Conservation (phyloP, 2,329 filamentous ascomycete genomes). For the Biscogniauxia sp. region DNA sequence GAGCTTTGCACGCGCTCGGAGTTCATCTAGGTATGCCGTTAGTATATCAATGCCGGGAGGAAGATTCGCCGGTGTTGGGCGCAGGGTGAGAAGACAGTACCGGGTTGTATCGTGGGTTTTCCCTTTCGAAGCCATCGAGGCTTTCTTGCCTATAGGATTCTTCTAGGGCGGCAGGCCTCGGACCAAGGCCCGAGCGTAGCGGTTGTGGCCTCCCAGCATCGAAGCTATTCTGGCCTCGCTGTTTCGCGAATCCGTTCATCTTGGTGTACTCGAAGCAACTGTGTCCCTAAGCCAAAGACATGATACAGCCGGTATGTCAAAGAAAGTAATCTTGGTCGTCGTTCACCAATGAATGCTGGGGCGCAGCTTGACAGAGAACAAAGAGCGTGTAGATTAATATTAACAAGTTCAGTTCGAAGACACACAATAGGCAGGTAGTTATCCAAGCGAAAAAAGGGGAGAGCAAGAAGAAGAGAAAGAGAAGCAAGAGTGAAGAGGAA, state of each 20-base stretch:
- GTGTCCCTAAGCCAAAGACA: slow-evolving; percentile 24
- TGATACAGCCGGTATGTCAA: slow-evolving; percentile 17
- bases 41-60: slow-evolving; percentile 7
- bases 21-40: slow-evolving; percentile 43
- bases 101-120: slow-evolving; percentile 54
- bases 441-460: neutral
- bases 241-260: slow-evolving; percentile 27
- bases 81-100: slow-evolving; percentile 39
- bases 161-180: slow-evolving; percentile 49
- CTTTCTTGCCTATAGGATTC: slow-evolving; percentile 60
- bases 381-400: neutral
- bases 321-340: neutral
- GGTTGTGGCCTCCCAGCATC: slow-evolving; percentile 20
- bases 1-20: slow-evolving; percentile 53
- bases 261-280: slow-evolving; percentile 22
- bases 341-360: neutral
- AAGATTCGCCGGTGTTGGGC: neutral
- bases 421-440: neutral
- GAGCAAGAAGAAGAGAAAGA: neutral
- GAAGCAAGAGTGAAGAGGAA: neutral
- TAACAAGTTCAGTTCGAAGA: neutral
- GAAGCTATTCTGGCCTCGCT: slow-evolving; percentile 23
- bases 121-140: slow-evolving; percentile 51
- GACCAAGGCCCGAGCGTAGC: slow-evolving; percentile 32
- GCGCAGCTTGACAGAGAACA: neutral